Conservation (phyloP, 2,329 filamentous ascomycete species). For the Colletotrichum sp. region DNA sequence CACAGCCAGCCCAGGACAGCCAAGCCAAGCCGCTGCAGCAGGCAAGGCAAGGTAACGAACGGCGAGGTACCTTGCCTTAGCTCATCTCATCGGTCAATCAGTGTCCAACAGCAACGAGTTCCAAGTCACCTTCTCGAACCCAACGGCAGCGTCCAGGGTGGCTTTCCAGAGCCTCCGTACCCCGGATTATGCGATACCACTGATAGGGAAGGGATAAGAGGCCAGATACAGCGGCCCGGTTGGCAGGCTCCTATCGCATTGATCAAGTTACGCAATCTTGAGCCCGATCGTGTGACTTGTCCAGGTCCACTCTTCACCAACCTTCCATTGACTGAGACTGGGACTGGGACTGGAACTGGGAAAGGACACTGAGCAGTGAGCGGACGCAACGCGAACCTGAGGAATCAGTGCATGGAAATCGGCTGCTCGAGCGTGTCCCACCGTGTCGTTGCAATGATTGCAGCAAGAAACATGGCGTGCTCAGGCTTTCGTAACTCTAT, state of each 20-base stretch:
- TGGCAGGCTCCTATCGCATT: constrained; percentile 16
- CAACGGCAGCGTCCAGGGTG: constrained; percentile 1
- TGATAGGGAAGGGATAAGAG: not conserved
- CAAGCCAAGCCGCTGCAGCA: not conserved
- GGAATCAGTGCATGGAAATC: constrained; percentile 8
- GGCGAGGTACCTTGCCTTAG: not conserved
- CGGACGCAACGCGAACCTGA: not conserved
- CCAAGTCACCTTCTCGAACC: not conserved
- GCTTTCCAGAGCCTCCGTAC: constrained; percentile 2
- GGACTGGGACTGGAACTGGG: not conserved
- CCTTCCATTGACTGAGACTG: not conserved
- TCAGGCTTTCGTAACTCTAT: not conserved
- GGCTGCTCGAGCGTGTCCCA: constrained; percentile 14
- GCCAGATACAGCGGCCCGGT: not conserved
- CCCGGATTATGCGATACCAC: constrained; percentile 13
- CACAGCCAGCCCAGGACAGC: not conserved
- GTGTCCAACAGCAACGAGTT: not conserved
- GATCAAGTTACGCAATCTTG: constrained; percentile 13
- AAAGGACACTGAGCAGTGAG: not conserved
- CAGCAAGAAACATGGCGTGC: constrained; percentile 2
- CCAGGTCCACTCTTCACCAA: constrained; percentile 10
- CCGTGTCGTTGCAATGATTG: not conserved
- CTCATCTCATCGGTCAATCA: not conserved
- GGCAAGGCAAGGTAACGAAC: not conserved
- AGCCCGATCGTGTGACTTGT: constrained; percentile 12